A percentile compares a stretch with the other conserved stretches of the same genome.
Evolutionary conservation across 768 basidiomycete genomes (phyloP).

Genomic region (Phylloporus rhodoxanthus): DNA sequence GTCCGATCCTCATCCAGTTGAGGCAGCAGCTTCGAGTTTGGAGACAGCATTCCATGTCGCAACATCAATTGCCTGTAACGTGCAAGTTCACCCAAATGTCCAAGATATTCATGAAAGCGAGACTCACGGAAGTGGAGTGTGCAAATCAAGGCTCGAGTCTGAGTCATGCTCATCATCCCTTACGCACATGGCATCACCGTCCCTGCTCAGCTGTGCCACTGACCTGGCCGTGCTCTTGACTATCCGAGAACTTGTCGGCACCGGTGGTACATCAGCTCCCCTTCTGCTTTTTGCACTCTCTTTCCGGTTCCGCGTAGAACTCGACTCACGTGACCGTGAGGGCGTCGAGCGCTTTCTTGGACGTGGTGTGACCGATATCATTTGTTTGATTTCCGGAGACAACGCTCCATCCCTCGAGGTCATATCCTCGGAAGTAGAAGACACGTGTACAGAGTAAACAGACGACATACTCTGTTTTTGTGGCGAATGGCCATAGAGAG

Average conservation of each 20-base stretch:
- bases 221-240: background rate
- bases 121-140: conserved; percentile 64
- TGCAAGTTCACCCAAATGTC: background rate
- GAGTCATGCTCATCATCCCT: conserved; percentile 37
- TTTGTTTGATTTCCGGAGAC: conserved; percentile 37
- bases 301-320: conserved; percentile 11
- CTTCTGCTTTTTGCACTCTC: conserved; percentile 9
- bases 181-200: too few species aligned
- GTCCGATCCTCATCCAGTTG: conserved; percentile 6
- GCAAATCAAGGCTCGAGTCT: conserved; percentile 62
- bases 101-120: conserved; percentile 4
- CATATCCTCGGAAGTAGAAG: conserved; percentile 6
- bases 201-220: background rate
- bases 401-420: conserved; percentile 14
- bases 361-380: conserved; percentile 36
- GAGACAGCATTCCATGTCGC: conserved; percentile 59
- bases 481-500: conserved; percentile 19
- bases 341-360: conserved; percentile 25
- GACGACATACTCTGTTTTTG: conserved; percentile 22
- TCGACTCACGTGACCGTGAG: conserved; percentile 23
- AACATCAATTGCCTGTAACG: conserved; percentile 55
- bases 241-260: conserved; percentile 7
- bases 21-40: conserved; percentile 56
- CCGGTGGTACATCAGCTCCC: conserved; percentile 7
- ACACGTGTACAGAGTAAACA: conserved; percentile 7